Evolutionary conservation across 345 rosid species (phyloP), one percentile per base, ranked within the genome.

Genomic region (Rhodamnia argentea): DNA sequence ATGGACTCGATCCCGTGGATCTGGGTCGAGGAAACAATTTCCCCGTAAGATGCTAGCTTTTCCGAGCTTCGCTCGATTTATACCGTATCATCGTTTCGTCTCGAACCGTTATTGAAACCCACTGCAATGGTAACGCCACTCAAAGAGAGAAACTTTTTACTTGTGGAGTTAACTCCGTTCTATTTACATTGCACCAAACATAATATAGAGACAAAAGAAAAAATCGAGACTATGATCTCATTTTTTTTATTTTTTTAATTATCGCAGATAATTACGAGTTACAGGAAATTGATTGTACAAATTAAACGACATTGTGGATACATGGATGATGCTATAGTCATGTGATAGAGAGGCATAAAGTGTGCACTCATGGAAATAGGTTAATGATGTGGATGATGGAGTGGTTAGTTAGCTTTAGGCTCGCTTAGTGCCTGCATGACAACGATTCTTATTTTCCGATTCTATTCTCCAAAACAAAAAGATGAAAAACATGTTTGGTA

Each of bases 101-200:
- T 62, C 22, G 0, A 0, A 29, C 15, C 1, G 1, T 62, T 15
- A 7, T 62, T 29, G 1, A 18, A 4, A 62, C 18, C 1, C n/a
- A 0, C 11, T 0, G 0, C 1, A 5, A 15, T 29, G 22, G 22
- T 15, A 1, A 62, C 29, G 3, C 8, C 42, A 62, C 3, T 16
- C 0, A 5, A 15, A 0, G 0, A 0, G 3, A 29, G 42, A 1
- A 3, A 7, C 3, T 29, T 27, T 14, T 14, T 62, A 14, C 23
- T 15, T 29, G 23, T 29, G 1, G 29, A 62, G 75, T 18, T 62
- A 62, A 9, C 22, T 40, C 7, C 10, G 22, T 22, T 15, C 42
- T 29, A 29, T 27, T 29, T 7, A 27, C 75, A 29, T 29, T 15
- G 20, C 23, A 15, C 42, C 23, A 15, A 29, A 29, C 29, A 62